Percentiles rank a stretch among this genome's conserved stretches.
phyloP scores from a whole-genome alignment of 306 rosid species.

The Citrullus amarus region DNA sequence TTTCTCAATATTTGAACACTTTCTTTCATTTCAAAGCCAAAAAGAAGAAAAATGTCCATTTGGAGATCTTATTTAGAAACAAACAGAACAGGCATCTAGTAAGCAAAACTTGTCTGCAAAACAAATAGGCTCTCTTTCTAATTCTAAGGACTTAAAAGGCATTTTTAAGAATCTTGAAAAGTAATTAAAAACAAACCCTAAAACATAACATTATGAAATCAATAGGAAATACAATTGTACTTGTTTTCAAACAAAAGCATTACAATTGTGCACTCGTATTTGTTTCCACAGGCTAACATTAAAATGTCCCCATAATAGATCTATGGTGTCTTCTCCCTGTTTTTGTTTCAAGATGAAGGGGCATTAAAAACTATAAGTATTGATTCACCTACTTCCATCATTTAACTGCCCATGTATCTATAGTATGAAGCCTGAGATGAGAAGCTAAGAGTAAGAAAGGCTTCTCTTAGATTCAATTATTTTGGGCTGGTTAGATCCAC shows the following conservation, averaged over 20 bases:
- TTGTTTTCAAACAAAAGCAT: background rate
- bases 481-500: slow-evolving; percentile 14
- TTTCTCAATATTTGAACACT: background rate
- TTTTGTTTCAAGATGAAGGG: background rate
- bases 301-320: background rate
- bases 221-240: background rate
- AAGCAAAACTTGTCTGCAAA: background rate
- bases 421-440: background rate
- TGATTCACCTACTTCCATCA: background rate
- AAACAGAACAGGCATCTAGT: background rate
- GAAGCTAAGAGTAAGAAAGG: background rate
- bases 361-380: background rate
- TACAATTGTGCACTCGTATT: background rate
- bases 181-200: background rate
- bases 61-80: background rate
- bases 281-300: background rate
- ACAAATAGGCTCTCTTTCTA: too few species aligned
- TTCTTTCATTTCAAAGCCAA: background rate
- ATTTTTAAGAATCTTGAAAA: too few species aligned
- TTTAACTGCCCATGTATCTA: background rate
- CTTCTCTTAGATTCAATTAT: background rate
- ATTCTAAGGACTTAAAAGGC: too few species aligned
- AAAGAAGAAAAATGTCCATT: background rate
- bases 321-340: background rate
- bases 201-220: background rate